Evolutionary conservation across 495 filamentous ascomycete genomes (phyloP).

Genomic region (Penicillium fimorum): DNA sequence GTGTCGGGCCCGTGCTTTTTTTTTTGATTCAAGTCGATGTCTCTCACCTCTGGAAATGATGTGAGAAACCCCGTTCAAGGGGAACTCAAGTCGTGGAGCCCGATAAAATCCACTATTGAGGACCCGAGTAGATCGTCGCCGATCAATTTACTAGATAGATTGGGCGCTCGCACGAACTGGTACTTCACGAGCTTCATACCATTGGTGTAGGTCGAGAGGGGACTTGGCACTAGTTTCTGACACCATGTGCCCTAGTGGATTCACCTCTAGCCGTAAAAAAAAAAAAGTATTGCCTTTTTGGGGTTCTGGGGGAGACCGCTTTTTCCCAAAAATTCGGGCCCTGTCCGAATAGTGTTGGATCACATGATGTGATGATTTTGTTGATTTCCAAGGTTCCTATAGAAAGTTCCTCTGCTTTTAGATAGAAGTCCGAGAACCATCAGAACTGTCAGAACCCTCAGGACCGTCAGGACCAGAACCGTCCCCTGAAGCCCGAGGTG

Average conservation of each 20-base stretch:
- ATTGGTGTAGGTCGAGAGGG: slow-evolving; percentile 23
- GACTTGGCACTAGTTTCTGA: slow-evolving; percentile 19
- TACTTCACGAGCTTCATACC: slow-evolving; percentile 20
- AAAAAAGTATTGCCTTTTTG: background rate
- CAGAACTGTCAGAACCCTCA: too few species aligned
- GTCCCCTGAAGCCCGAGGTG: slow-evolving; percentile 6
- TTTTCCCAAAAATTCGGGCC: slow-evolving; percentile 1
- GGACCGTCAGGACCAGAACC: background rate
- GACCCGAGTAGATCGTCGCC: slow-evolving; percentile 30
- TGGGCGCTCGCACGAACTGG: slow-evolving; percentile 29
- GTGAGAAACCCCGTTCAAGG: background rate
- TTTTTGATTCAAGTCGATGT: background rate
- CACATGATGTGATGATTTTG: slow-evolving; percentile 7
- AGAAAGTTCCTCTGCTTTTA: too few species aligned
- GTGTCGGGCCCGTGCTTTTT: slow-evolving; percentile 3
- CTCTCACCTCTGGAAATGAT: background rate
- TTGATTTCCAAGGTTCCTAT: too few species aligned
- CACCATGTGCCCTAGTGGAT: slow-evolving; percentile 20
- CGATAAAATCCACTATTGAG: slow-evolving; percentile 30
- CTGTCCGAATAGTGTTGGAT: background rate
- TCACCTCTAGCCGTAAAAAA: slow-evolving; percentile 8
- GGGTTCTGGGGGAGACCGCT: slow-evolving; percentile 1
- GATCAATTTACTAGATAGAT: slow-evolving; percentile 29
- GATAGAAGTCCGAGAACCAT: too few species aligned
- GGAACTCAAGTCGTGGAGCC: slow-evolving; percentile 8